Evolutionary conservation across 78 protist genomes (phyloP).

Genomic region (Tieghemostelium lacteum): DNA sequence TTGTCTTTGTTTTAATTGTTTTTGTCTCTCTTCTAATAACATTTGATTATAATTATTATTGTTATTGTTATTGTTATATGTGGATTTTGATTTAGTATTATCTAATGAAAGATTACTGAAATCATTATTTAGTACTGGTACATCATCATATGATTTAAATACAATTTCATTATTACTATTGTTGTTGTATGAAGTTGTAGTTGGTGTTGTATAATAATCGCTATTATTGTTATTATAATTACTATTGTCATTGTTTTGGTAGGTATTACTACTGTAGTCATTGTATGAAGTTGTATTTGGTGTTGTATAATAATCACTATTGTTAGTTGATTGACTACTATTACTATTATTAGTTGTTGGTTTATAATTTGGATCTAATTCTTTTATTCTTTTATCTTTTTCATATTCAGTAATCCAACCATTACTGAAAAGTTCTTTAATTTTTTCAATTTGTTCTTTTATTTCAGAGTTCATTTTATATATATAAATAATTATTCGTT

Average conservation of each 20-base stretch:
- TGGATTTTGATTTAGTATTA: not conserved
- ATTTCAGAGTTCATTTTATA: not conserved
- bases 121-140: no score
- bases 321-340: no score
- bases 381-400: conserved; percentile 11
- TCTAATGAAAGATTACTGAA: not conserved
- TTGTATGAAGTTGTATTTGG: not conserved
- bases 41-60: not conserved
- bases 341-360: not conserved
- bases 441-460: conserved; percentile 4
- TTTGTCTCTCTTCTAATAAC: not conserved
- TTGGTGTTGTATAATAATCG: not conserved
- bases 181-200: not conserved
- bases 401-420: conserved; percentile 14
- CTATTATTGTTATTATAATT: not conserved
- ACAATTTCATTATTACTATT: not conserved
- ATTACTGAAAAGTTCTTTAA: conserved; percentile 20
- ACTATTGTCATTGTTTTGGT: not conserved
- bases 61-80: not conserved
- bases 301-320: not conserved
- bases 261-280: not conserved
- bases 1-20: not conserved
- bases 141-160: not conserved
- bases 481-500: no score
- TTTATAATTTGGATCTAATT: not conserved